Conservation (phyloP, 2,329 filamentous ascomycete species). For the Monosporascus sp. region DNA sequence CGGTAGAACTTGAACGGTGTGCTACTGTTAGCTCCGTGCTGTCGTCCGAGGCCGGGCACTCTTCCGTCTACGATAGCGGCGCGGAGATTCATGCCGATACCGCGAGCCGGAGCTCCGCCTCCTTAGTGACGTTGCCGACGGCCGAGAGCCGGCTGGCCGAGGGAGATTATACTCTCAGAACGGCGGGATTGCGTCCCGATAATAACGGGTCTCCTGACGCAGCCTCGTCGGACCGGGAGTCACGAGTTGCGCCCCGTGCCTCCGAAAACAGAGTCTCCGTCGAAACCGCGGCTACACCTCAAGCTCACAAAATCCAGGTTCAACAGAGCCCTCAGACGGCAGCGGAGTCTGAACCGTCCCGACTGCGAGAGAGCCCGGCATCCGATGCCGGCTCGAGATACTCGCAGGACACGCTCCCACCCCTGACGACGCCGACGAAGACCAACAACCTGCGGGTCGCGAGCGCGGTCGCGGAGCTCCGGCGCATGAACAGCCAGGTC, state of each 20-base stretch:
- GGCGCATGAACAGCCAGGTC: conserved; percentile 52
- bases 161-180: neutral
- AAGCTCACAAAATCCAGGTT: too few relatives aligned
- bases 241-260: conserved; percentile 6
- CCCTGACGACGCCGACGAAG: neutral
- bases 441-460: conserved; percentile 24
- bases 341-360: neutral
- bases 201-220: neutral
- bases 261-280: neutral
- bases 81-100: conserved; percentile 8
- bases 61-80: conserved; percentile 27
- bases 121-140: conserved; percentile 9
- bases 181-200: conserved; percentile 1
- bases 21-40: conserved; percentile 11
- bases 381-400: conserved; percentile 9
- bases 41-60: conserved; percentile 23
- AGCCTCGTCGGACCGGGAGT: neutral
- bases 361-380: conserved; percentile 3
- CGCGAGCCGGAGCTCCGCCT: conserved; percentile 4
- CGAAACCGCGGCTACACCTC: neutral
- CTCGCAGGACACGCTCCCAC: conserved; percentile 7
- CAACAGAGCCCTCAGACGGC: too few relatives aligned
- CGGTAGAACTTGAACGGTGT: conserved; percentile 4
- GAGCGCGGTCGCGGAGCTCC: conserved; percentile 45
- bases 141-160: neutral